Percentiles rank a stretch among this genome's conserved stretches.
phyloP scores from a whole-genome alignment of 208 protist species.

The Acanthamoeba polyphaga region DNA sequence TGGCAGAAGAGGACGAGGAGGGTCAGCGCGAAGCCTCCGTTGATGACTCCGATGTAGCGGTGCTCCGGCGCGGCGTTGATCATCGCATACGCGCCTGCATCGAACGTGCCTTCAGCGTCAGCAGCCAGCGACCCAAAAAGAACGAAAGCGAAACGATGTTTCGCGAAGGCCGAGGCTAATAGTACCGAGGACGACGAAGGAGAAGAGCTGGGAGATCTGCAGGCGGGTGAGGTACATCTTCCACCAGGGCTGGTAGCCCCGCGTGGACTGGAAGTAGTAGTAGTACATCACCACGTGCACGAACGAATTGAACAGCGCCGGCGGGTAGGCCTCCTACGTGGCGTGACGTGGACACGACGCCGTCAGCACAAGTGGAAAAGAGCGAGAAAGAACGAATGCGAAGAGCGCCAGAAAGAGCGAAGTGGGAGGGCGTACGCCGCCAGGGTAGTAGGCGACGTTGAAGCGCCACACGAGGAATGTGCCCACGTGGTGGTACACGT shows the following conservation, averaged over 20 bases:
- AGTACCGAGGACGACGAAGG: slow-evolving; percentile 8
- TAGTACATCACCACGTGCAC: slow-evolving; percentile 86
- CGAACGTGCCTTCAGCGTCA: background rate
- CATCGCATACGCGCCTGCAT: background rate
- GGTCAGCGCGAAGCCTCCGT: slow-evolving; percentile 1
- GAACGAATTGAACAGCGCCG: slow-evolving; percentile 72
- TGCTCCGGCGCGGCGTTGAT: background rate
- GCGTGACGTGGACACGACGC: background rate
- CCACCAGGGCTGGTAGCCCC: slow-evolving; percentile 71
- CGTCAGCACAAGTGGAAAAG: no score
- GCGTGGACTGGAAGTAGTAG: slow-evolving; percentile 80
- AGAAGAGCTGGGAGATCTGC: slow-evolving; percentile 83
- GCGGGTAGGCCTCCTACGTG: slow-evolving; percentile 17
- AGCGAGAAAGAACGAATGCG: no score
- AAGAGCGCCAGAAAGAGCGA: background rate
- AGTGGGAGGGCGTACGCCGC: background rate
- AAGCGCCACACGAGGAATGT: slow-evolving; percentile 46
- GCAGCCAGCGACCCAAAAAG: background rate
- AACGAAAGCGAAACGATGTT: background rate
- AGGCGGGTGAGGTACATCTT: slow-evolving; percentile 77
- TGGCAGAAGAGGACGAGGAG: slow-evolving; percentile 22
- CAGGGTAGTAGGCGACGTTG: slow-evolving; percentile 17
- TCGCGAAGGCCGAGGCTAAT: background rate
- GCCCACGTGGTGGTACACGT: slow-evolving; percentile 1
- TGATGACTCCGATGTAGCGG: slow-evolving; percentile 29